Percentiles rank a stretch among this genome's conserved stretches.
These are phyloP conservation scores for Neofusicoccum parvum DNA, from an alignment of 2,329 filamentous ascomycete genomes.

Conservation along the genomic window DNA sequence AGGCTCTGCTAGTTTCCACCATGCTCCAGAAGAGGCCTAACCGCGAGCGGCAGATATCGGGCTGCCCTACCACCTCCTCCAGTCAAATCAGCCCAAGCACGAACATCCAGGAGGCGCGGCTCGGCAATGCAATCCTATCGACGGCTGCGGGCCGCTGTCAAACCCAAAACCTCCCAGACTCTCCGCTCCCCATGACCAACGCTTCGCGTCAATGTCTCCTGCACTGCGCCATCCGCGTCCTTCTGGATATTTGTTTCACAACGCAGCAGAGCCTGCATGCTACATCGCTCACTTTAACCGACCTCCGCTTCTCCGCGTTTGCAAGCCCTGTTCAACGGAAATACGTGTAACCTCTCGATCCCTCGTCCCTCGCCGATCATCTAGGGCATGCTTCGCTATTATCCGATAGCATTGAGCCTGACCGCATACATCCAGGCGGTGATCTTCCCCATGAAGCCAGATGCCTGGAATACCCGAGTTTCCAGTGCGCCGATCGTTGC, in stretches of 20 bases:
- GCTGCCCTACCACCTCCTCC: background rate
- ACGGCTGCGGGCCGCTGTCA: constrained; percentile 11
- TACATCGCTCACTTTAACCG: background rate
- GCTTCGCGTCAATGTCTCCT: background rate
- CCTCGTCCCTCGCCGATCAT: constrained; percentile 1
- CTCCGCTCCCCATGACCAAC: background rate
- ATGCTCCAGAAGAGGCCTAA: background rate
- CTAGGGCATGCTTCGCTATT: background rate
- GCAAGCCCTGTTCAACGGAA: background rate
- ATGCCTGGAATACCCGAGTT: background rate
- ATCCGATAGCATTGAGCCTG: background rate
- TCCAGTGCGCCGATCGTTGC: background rate
- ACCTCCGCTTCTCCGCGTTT: background rate
- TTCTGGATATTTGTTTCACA: constrained; percentile 1
- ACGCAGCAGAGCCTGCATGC: background rate
- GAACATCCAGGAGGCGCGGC: background rate
- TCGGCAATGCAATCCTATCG: constrained; percentile 14
- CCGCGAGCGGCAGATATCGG: background rate
- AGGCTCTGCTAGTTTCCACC: background rate
- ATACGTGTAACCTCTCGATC: constrained; percentile 13
- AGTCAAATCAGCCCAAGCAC: background rate
- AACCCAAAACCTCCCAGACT: background rate
- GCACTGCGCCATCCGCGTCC: background rate
- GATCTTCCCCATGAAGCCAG: background rate
- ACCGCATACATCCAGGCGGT: background rate